Base-by-base conservation (phyloP, 2,329 filamentous ascomycete genomes). In the Aureobasidium sp. region DNA sequence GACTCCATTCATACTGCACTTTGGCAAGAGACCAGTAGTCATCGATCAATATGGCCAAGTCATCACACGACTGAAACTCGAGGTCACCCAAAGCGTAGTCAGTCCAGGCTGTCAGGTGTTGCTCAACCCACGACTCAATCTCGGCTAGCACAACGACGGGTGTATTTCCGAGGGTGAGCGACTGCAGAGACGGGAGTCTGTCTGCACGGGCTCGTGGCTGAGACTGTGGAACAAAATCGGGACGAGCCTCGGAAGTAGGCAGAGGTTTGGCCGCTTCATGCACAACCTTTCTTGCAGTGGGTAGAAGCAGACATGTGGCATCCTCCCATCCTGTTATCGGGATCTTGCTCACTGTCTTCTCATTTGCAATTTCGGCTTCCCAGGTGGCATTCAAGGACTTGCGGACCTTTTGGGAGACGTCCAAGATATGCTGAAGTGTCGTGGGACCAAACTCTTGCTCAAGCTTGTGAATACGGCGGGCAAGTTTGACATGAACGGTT, bases 1-100 rank as follows among this genome's bases (percentile, higher is more conserved):
- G 69, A 54, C 77, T 71, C 3, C 59, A 55, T 0, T 71, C 59
- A 56, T 79, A 80, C 0, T 65, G 60, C 0, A 67, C 57, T 0
- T 62, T 57, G 3, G 61, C 59, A 1, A 56, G 40, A 1, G 10
- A 6, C 37, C 61, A 59, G 44, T 64, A 63, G 0, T 48, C 19
- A 11, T 29, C 55, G n/a, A 62, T 57, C 6, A 58, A 32, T 2
- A 5, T 10, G n/a, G 19, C 14, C 1, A 63, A 17, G 2, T 49
- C 19, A 10, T 40, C 22, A 34, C 58, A 62, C 8, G 54, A 32
- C 10, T 27, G 4, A 21, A 8, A 38, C 11, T 4, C 38, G 17
- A n/a, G 24, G 30, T 19, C 27, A 11, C 29, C 6, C 2, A 6
- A n/a, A 4, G 19, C 6, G 12, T 4, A 4, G 8, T 39, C 8